phyloP scores from a whole-genome alignment of 129 eudicot species.

The Deinandra increscens region DNA sequence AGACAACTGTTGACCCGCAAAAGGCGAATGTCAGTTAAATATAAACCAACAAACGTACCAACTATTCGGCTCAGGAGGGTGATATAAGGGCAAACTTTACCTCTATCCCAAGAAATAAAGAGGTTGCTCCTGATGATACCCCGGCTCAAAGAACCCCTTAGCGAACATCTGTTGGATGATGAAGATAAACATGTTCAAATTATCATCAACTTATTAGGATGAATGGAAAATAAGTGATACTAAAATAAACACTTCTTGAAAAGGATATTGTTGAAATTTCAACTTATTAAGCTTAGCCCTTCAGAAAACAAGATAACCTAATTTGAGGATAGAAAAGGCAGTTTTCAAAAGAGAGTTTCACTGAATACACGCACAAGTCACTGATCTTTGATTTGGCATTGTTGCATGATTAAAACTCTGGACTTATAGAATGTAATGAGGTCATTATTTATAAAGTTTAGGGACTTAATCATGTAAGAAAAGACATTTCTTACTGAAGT shows the following conservation, averaged over 20 bases:
- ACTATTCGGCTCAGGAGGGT: too few relatives aligned
- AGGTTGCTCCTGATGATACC: too few relatives aligned
- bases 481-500: too few relatives aligned
- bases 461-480: not conserved
- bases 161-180: not conserved
- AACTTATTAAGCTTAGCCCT: not conserved
- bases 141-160: too few relatives aligned
- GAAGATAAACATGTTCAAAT: slow-evolving; percentile 1
- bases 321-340: too few relatives aligned
- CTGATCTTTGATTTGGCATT: not conserved
- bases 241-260: not conserved
- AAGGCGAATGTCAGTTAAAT: too few relatives aligned
- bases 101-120: too few relatives aligned
- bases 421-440: not conserved
- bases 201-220: not conserved
- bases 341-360: not conserved
- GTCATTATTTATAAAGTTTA: not conserved
- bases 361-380: not conserved
- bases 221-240: not conserved
- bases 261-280: not conserved
- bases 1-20: not conserved
- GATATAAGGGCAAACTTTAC: too few relatives aligned
- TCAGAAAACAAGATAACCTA: too few relatives aligned
- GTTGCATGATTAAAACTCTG: not conserved
- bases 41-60: too few relatives aligned